Percentiles rank a stretch among this genome's conserved stretches.
Conservation (phyloP, 495 filamentous ascomycete genomes). For the Geoglossum glabrum region DNA sequence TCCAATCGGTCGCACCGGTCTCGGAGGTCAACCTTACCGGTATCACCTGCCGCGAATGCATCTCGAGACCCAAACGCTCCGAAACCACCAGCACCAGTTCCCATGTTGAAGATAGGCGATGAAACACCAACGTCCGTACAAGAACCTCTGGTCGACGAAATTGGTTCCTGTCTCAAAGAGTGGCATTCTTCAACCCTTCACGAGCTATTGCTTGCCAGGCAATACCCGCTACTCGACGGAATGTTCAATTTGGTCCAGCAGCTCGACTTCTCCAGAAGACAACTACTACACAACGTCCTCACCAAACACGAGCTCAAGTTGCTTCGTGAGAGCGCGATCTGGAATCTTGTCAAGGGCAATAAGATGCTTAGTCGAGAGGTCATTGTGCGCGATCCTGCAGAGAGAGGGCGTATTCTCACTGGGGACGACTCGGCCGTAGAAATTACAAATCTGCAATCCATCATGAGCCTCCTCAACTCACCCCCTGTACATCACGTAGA, state of each 20-base stretch:
- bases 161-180: constrained; percentile 84
- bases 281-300: constrained; percentile 82
- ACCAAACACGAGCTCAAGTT: constrained; percentile 59
- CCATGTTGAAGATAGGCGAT: constrained; percentile 92
- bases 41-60: constrained; percentile 12
- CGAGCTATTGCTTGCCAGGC: constrained; percentile 64
- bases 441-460: constrained; percentile 73
- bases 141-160: constrained; percentile 92
- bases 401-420: constrained; percentile 69
- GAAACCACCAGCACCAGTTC: constrained; percentile 78
- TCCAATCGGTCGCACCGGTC: constrained; percentile 4
- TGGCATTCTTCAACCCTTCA: constrained; percentile 97
- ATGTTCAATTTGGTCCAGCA: constrained; percentile 59
- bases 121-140: constrained; percentile 75
- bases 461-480: constrained; percentile 84
- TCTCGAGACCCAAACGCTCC: constrained; percentile 39
- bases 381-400: constrained; percentile 73
- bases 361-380: constrained; percentile 81
- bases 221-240: constrained; percentile 63
- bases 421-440: constrained; percentile 86
- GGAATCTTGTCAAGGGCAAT: constrained; percentile 85
- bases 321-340: constrained; percentile 71
- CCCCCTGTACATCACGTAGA: constrained; percentile 47
- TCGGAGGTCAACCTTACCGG: constrained; percentile 6
- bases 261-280: constrained; percentile 64